These are phyloP conservation scores for Talaromyces verruculosus DNA, from an alignment of 2,329 filamentous ascomycete genomes.

Conservation along the genomic window DNA sequence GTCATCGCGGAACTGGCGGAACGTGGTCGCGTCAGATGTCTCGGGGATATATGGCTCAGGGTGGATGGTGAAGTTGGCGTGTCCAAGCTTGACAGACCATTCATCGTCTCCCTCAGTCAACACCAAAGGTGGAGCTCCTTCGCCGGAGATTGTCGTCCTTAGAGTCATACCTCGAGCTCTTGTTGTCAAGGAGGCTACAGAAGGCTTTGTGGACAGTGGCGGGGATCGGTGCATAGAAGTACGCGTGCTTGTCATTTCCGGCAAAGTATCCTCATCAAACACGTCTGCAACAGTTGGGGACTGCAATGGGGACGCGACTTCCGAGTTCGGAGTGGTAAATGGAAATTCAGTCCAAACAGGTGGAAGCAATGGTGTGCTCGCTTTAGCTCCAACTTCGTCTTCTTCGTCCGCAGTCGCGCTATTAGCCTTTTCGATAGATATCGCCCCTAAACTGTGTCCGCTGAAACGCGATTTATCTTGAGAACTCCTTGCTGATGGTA, in stretches of 20 bases:
- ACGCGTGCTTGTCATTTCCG: constrained; percentile 52
- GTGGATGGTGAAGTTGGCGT: constrained; percentile 88
- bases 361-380: constrained; percentile 80
- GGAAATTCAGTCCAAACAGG: constrained; percentile 68
- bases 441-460: constrained; percentile 51
- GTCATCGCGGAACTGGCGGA: constrained; percentile 68
- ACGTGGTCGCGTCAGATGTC: constrained; percentile 58
- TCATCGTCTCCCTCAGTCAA: constrained; percentile 68
- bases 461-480: constrained; percentile 54
- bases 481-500: constrained; percentile 60
- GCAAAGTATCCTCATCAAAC: constrained; percentile 41
- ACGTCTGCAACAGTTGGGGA: constrained; percentile 75
- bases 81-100: constrained; percentile 82
- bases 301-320: constrained; percentile 76
- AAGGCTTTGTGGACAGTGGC: constrained; percentile 73
- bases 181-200: constrained; percentile 70
- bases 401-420: constrained; percentile 52
- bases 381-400: constrained; percentile 54
- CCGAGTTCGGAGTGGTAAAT: constrained; percentile 51
- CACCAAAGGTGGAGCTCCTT: constrained; percentile 57
- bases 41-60: constrained; percentile 77
- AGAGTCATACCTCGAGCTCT: constrained; percentile 48
- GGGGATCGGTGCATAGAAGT: constrained; percentile 61
- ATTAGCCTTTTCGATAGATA: constrained; percentile 57
- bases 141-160: constrained; percentile 42